phyloP scores from a whole-genome alignment of 2,329 filamentous ascomycete genomes.

The Ceratocystiopsis minuta region DNA sequence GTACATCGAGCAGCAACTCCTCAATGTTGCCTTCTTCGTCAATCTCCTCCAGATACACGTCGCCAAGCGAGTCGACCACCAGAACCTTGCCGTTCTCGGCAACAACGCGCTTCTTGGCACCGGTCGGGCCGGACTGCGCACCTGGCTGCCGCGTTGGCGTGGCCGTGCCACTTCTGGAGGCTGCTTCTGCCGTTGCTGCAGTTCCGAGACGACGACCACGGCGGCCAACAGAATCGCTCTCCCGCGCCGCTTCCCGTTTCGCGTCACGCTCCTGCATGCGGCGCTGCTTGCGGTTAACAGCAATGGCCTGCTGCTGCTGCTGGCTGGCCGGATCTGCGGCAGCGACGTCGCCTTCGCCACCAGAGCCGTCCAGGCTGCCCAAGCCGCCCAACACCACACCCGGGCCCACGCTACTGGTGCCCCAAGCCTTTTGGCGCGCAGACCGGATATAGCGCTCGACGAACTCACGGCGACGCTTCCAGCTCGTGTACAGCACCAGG shows the following conservation, averaged over 20 bases:
- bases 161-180: slow-evolving; percentile 12
- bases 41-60: slow-evolving; percentile 87
- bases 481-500: slow-evolving; percentile 64
- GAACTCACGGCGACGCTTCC: slow-evolving; percentile 81
- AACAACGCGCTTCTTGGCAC: slow-evolving; percentile 69
- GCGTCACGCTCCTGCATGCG: slow-evolving; percentile 74
- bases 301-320: slow-evolving; percentile 25
- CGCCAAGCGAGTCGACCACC: slow-evolving; percentile 77
- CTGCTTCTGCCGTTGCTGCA: slow-evolving; percentile 15
- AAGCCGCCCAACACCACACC: neutral
- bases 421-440: slow-evolving; percentile 77
- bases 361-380: slow-evolving; percentile 11
- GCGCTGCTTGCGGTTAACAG: slow-evolving; percentile 69
- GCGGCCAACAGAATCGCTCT: slow-evolving; percentile 17
- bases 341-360: slow-evolving; percentile 34
- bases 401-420: slow-evolving; percentile 39
- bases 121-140: slow-evolving; percentile 37
- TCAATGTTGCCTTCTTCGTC: slow-evolving; percentile 70
- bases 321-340: slow-evolving; percentile 17
- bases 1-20: slow-evolving; percentile 76
- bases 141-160: slow-evolving; percentile 8
- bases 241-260: slow-evolving; percentile 48
- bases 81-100: slow-evolving; percentile 92
- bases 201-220: slow-evolving; percentile 16
- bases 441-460: slow-evolving; percentile 82